These are phyloP conservation scores for Rhododendron simsii DNA, from an alignment of 148 eudicot species.

Conservation along the genomic window DNA sequence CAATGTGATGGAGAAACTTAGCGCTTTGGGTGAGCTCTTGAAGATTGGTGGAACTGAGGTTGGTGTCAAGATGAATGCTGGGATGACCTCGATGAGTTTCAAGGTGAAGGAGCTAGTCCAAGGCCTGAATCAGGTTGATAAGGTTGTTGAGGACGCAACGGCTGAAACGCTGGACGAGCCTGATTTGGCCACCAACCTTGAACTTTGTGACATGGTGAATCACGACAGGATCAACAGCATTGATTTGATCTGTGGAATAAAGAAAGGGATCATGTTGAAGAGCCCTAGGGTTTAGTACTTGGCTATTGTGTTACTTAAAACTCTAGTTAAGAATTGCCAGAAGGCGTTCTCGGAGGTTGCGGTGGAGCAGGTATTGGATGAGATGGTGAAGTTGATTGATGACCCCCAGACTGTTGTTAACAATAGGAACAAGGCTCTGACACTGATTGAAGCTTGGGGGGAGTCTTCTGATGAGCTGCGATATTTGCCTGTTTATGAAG, in stretches of 20 bases:
- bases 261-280: constrained; percentile 83
- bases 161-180: constrained; percentile 84
- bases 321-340: constrained; percentile 90
- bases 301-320: constrained; percentile 83
- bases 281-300: constrained; percentile 77
- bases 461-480: constrained; percentile 93
- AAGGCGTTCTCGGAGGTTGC: constrained; percentile 97
- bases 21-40: constrained; percentile 78
- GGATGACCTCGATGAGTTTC: constrained; percentile 85
- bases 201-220: constrained; percentile 90
- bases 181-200: constrained; percentile 92
- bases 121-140: constrained; percentile 77
- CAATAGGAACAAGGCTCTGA: constrained; percentile 81
- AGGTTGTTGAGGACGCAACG: constrained; percentile 90
- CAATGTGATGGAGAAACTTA: constrained; percentile 90
- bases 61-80: constrained; percentile 68
- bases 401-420: constrained; percentile 94
- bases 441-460: constrained; percentile 94
- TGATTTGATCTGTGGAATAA: constrained; percentile 72
- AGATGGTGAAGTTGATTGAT: constrained; percentile 98
- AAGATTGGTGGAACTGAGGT: constrained; percentile 80
- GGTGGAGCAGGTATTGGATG: constrained; percentile 91
- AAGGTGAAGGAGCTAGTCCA: constrained; percentile 83
- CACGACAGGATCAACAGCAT: constrained; percentile 73
- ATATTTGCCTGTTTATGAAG: constrained; percentile 93